These are phyloP conservation scores for Ogataea degrootiae DNA, from an alignment of 805 yeast species.

Conservation along the genomic window DNA sequence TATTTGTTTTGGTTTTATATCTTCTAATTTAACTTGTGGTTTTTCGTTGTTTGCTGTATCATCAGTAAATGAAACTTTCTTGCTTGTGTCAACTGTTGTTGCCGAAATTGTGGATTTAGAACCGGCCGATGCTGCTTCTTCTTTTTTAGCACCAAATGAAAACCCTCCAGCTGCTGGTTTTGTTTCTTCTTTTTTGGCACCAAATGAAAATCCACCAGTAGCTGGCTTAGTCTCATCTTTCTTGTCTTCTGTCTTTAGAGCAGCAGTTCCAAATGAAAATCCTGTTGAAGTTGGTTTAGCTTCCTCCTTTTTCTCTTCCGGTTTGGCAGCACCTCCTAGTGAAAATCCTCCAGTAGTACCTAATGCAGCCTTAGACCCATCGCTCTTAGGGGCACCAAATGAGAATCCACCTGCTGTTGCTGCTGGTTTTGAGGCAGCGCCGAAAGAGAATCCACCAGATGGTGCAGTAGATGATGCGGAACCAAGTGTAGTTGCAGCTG, in stretches of 20 bases:
- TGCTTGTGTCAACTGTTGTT: constrained; percentile 7
- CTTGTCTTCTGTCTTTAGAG: constrained; percentile 8
- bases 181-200: constrained; percentile 8
- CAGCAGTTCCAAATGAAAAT: constrained; percentile 14
- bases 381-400: not conserved
- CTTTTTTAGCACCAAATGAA: constrained; percentile 9
- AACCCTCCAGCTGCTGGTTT: constrained; percentile 9
- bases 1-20: constrained; percentile 61
- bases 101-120: constrained; percentile 9
- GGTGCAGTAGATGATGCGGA: not conserved
- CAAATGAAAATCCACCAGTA: not conserved
- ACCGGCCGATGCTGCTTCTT: constrained; percentile 8
- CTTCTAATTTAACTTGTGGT: constrained; percentile 39
- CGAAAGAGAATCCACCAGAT: not conserved
- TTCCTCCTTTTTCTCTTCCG: constrained; percentile 8
- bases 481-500: not conserved
- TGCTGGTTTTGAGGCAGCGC: not conserved
- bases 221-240: constrained; percentile 8
- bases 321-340: not conserved
- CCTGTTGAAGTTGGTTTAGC: constrained; percentile 1
- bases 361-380: constrained; percentile 4
- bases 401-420: not conserved
- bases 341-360: constrained; percentile 4
- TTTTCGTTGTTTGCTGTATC: constrained; percentile 27
- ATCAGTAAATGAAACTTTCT: constrained; percentile 25